Conservation (phyloP, 345 rosid species). For the Aegle marmelos region DNA sequence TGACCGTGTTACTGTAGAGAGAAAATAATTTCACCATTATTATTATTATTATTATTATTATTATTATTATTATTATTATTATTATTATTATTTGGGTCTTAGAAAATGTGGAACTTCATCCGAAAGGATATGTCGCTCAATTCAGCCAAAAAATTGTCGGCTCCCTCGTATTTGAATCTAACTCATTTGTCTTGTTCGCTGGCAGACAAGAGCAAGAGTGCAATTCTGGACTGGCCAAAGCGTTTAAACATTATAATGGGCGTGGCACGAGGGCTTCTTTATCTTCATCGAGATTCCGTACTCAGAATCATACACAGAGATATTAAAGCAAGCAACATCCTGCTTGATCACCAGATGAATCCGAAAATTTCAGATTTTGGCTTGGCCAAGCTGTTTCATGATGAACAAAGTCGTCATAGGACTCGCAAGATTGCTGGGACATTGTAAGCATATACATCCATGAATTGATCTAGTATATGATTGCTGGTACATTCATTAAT, state of each 20-base stretch:
- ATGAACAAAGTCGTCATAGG: conserved; percentile 5
- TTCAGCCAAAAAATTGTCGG: too few relatives aligned
- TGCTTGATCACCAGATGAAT: not conserved
- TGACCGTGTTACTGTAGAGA: too few relatives aligned
- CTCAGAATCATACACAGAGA: conserved; percentile 2
- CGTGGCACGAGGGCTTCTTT: conserved; percentile 5
- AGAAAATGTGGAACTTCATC: too few relatives aligned
- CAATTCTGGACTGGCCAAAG: not conserved
- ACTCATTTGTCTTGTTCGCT: not conserved
- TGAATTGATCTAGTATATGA: not conserved
- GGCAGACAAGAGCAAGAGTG: not conserved
- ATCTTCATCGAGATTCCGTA: not conserved
- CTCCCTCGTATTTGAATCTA: not conserved
- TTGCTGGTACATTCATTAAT: not conserved
- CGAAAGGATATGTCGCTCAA: too few relatives aligned
- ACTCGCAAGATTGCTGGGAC: not conserved
- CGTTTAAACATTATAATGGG: conserved; percentile 5
- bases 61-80: too few relatives aligned
- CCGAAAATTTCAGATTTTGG: conserved; percentile 2
- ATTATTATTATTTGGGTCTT: too few relatives aligned
- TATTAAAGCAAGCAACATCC: conserved; percentile 10
- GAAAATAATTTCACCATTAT: too few relatives aligned
- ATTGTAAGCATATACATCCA: not conserved
- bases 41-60: too few relatives aligned
- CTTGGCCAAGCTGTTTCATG: not conserved